Evolutionary conservation across 1,284 basidiomycete genomes (phyloP).

Genomic region (Fistulinella cinereoalba): DNA sequence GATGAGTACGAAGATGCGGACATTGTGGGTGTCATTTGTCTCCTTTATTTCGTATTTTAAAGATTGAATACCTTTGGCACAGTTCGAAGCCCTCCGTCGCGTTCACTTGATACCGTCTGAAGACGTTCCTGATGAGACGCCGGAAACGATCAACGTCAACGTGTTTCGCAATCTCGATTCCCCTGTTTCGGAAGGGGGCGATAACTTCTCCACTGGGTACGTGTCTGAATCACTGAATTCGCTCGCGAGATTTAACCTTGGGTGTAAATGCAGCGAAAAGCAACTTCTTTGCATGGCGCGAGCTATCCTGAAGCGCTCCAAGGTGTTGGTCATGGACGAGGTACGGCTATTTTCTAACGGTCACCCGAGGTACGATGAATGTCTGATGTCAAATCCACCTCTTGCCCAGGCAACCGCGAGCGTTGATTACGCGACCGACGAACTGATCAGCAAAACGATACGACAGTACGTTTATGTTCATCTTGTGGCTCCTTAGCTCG

Average conservation of each 20-base stretch:
- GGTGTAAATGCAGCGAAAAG: slow-evolving; percentile 42
- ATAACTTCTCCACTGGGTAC: slow-evolving; percentile 89
- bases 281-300: slow-evolving; percentile 67
- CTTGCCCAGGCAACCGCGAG: slow-evolving; percentile 34
- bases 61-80: slow-evolving; percentile 9
- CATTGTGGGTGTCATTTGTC: slow-evolving; percentile 55
- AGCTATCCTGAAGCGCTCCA: slow-evolving; percentile 57
- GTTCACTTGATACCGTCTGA: slow-evolving; percentile 80
- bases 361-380: background rate
- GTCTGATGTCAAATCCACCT: background rate
- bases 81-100: slow-evolving; percentile 85
- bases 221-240: too few species aligned
- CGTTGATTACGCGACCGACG: slow-evolving; percentile 65
- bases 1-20: slow-evolving; percentile 84
- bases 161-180: slow-evolving; percentile 87
- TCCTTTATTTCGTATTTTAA: background rate
- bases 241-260: background rate
- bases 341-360: slow-evolving; percentile 17
- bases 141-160: slow-evolving; percentile 67
- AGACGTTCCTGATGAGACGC: slow-evolving; percentile 42
- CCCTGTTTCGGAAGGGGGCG: slow-evolving; percentile 84
- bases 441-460: slow-evolving; percentile 57
- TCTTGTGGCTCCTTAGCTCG: background rate
- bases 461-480: slow-evolving; percentile 43
- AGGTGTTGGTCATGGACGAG: slow-evolving; percentile 61